Conservation (phyloP, 1,139 yeast genomes). For the Pneumocystis jirovecii region DNA sequence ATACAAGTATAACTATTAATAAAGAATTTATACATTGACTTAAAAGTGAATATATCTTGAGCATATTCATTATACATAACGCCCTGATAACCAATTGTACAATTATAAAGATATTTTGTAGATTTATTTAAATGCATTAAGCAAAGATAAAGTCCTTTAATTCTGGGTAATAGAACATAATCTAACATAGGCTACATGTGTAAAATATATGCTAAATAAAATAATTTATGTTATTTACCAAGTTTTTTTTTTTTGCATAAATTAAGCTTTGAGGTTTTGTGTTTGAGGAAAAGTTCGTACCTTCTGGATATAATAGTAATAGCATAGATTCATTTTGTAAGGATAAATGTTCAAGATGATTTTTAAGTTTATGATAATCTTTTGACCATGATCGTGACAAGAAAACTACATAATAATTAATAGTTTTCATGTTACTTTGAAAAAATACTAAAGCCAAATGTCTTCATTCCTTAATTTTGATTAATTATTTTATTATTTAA, state of each 20-base stretch:
- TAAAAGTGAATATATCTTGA: slow-evolving; percentile 58
- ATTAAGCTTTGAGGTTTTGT: slow-evolving; percentile 45
- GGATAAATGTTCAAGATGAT: background rate
- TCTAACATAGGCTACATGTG: slow-evolving; percentile 29
- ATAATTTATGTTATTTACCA: slow-evolving; percentile 10
- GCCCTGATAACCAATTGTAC: slow-evolving; percentile 71
- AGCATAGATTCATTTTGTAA: slow-evolving; percentile 26
- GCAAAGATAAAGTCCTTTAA: slow-evolving; percentile 60
- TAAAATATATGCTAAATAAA: background rate
- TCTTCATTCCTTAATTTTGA: background rate
- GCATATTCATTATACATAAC: slow-evolving; percentile 50
- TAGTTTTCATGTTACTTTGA: slow-evolving; percentile 77
- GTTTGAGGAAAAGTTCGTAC: slow-evolving; percentile 64
- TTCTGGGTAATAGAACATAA: slow-evolving; percentile 65
- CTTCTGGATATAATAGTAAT: slow-evolving; percentile 79
- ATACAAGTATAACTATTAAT: background rate
- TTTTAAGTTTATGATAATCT: background rate
- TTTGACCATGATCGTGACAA: background rate
- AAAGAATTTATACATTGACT: slow-evolving; percentile 33
- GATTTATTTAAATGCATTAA: slow-evolving; percentile 45
- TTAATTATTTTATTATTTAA: background rate
- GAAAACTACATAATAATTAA: slow-evolving; percentile 36
- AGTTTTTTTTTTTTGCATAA: slow-evolving; percentile 40
- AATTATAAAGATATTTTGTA: slow-evolving; percentile 58
- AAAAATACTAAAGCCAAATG: slow-evolving; percentile 31